Evolutionary conservation across 257 asterid genomes (phyloP).

Genomic region (Catharanthus roseus): DNA sequence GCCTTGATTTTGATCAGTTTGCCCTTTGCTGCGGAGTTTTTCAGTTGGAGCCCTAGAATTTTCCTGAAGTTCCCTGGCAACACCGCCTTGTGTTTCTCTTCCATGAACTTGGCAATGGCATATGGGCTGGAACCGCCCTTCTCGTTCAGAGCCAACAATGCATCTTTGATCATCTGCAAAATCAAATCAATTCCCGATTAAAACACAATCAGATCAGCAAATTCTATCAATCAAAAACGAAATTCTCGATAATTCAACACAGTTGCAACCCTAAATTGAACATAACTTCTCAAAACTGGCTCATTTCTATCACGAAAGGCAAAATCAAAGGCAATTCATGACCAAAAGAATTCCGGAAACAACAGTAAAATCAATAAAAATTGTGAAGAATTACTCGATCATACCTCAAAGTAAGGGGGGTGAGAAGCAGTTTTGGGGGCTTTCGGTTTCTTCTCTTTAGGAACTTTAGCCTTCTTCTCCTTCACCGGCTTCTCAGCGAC

Average conservation of each 20-base stretch:
- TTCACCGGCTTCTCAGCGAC: conserved; percentile 21
- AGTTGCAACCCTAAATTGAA: background rate
- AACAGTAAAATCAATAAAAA: too few species aligned
- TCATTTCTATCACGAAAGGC: background rate
- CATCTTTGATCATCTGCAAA: conserved; percentile 70
- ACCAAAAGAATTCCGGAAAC: too few species aligned
- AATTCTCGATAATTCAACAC: background rate
- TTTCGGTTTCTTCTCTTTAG: conserved; percentile 46
- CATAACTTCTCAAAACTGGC: background rate
- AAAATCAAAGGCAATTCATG: background rate
- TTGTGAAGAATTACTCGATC: too few species aligned
- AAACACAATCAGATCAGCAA: background rate
- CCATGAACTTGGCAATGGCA: conserved; percentile 69
- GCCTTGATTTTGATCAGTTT: conserved; percentile 66
- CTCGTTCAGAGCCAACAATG: conserved; percentile 49
- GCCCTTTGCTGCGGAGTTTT: conserved; percentile 55
- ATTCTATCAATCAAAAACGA: background rate
- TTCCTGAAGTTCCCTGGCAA: conserved; percentile 65
- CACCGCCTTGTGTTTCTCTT: conserved; percentile 54
- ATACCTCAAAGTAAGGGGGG: conserved; percentile 68
- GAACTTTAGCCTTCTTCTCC: conserved; percentile 46
- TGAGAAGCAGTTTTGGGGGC: conserved; percentile 48
- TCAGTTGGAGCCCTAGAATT: conserved; percentile 53
- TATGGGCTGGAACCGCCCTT: conserved; percentile 63
- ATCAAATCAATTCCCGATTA: background rate